Conservation (phyloP, 345 rosid species). For the Linum tenue region DNA sequence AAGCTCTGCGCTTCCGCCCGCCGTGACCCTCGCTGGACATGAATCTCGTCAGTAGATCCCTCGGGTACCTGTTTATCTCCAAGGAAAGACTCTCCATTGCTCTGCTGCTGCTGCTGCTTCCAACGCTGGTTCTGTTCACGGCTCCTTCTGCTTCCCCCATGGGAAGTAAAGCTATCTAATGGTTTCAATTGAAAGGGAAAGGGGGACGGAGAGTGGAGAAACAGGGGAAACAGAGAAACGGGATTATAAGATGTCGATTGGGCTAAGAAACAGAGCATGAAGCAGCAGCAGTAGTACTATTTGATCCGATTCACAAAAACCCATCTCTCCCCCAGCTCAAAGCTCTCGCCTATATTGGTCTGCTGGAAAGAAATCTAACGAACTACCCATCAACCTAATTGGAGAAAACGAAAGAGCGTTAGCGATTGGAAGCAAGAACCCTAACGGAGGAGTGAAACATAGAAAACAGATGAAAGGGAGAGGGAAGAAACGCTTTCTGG, state of each 20-base stretch:
- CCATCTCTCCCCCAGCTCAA: neutral
- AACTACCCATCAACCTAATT: too few species aligned
- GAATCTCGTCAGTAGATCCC: conserved; percentile 38
- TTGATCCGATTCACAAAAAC: neutral
- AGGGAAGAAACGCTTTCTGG: neutral
- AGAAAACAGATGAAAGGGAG: neutral
- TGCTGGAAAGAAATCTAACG: too few species aligned
- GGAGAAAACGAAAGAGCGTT: too few species aligned
- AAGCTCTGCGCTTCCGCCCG: neutral
- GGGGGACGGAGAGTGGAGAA: neutral
- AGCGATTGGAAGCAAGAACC: too few species aligned
- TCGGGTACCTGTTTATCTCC: conserved; percentile 11
- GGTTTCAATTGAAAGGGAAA: neutral
- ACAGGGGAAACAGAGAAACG: too few species aligned
- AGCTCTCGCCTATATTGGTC: too few species aligned
- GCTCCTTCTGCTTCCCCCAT: conserved; percentile 32
- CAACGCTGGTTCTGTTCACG: conserved; percentile 8
- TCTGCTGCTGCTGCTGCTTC: conserved; percentile 6
- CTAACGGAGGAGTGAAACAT: neutral
- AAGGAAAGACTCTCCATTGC: conserved; percentile 10
- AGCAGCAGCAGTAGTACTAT: neutral
- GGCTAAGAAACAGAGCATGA: neutral
- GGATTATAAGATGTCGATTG: too few species aligned
- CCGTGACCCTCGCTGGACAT: conserved; percentile 7
- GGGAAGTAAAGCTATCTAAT: neutral